Evolutionary conservation across 371 early-diverging fungal genomes (phyloP).

Genomic region (Mortierella sp.): DNA sequence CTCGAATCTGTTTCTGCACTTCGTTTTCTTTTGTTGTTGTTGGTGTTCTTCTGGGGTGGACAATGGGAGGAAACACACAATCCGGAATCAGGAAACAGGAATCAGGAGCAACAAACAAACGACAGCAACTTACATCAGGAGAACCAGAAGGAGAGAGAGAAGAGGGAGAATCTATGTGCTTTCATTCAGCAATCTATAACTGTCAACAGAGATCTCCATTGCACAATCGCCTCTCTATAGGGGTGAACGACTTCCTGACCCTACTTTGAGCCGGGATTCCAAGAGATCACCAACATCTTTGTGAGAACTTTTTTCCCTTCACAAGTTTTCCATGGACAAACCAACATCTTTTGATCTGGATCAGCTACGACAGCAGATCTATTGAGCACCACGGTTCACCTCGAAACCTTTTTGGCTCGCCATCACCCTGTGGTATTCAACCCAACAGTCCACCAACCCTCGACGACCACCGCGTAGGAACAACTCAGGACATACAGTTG

Average conservation of each 20-base stretch:
- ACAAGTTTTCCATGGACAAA: neutral
- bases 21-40: neutral
- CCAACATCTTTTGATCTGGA: slow-evolving; percentile 8
- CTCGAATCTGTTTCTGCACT: neutral
- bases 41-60: neutral
- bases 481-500: neutral
- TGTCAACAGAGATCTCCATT: neutral
- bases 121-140: neutral
- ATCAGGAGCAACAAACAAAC: too few relatives aligned
- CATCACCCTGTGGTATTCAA: neutral
- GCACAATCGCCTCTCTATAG: neutral
- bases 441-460: neutral
- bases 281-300: slow-evolving; percentile 8
- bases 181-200: neutral
- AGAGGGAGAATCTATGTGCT: neutral
- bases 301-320: neutral
- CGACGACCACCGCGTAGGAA: neutral
- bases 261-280: neutral
- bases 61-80: too few relatives aligned
- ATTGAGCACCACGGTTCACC: neutral
- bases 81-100: too few relatives aligned
- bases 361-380: neutral
- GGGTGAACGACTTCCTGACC: neutral
- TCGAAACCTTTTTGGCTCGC: neutral
- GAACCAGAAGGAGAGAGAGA: neutral